Base-by-base conservation (phyloP, 306 rosid species). In the Trichosanthes truncata region DNA sequence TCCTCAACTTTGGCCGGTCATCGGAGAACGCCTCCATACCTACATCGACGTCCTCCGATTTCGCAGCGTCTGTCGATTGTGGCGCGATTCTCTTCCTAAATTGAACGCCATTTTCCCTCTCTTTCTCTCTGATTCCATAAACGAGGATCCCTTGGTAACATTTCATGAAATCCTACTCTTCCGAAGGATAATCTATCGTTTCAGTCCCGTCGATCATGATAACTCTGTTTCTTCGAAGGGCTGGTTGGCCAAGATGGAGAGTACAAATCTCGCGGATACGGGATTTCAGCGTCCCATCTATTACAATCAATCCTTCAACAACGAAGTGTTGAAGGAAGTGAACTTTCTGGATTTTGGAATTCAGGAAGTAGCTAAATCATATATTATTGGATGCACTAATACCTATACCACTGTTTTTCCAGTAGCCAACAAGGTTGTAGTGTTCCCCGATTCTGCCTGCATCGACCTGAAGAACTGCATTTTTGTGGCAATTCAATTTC, bases 371-470 rank as follows among this genome's bases (percentile, higher is more conserved):
- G 10, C 55, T 35, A 51, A 62, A 52, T 51, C 56, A 6, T 51
- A 15, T 17, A 3, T 7, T 26, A 59, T 5, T 82, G 80, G 15
- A 48, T 4, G 3, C 20, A 48, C 53, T 3, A 48, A 48, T 40
- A 6, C 1, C 5, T 40, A 40, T 6, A 40, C 8, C 45, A 40
- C 45, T 40, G 5, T 7, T 40, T 1, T 40, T 40, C 5, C 45
- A 7, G 45, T 7, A 40, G 74, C 74, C 9, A 78, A 23, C 55
- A 92, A 60, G 82, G 89, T 89, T 52, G 81, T 87, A 68, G 21
- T 82, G 38, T 82, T 82, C 29, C 89, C 91, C 0, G 79, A 81
- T 52, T 84, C 87, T 20, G 74, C 79, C 43, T 82, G 90, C 91
- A 81, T 77, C 9, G 33, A 26, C 10, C 76, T 62, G 5, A 77